Evolutionary conservation across 176 grass and related monocot species (phyloP), one percentile per base, ranked within the genome.

Genomic region (Aegilops bicornis): DNA sequence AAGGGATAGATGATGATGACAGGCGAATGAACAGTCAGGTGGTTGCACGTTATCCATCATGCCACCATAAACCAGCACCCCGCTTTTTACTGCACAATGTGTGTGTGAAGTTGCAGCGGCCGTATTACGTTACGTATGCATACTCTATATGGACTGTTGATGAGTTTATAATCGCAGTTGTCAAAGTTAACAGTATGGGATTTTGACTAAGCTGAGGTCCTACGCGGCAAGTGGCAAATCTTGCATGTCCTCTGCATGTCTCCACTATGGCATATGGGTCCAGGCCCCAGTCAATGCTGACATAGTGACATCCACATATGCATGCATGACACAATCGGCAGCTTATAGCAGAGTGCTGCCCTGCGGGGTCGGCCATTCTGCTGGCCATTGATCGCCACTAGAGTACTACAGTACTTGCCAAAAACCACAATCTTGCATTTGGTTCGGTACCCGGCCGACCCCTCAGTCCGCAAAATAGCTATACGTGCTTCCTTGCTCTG

Each of bases 41-140:
- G 31, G 86, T 32, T 87, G 82, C 81, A 23, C 36, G 76, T 88
- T 71, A 69, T 79, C 82, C 50, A 24, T 91, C 81, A 42, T 36
- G 22, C 68, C 48, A 36, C 63, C 88, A 48, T 40, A 71, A 39
- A 50, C 76, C 45, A 48, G 76, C 42, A 75, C 37, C 4, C 48
- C 48, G 10, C 14, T 54, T 48, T 48, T 13, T 15, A 4, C 45
- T 15, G 45, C 13, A 48, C 12, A 15, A 1, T 35, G 47, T 48
- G 45, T 15, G 45, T 15, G 40, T 42, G 45, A 16, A 5, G 47
- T 50, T 50, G 47, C 47, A 16, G 47, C 14, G 14, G 13, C 4
- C 47, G 16, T 52, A 52, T 52, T 17, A 52, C 15, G 40, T 43
- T 43, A 43, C 40, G 16, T 19, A 54, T 54, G 7, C 50, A 17